Evolutionary conservation across 495 filamentous ascomycete species (phyloP), one percentile per base, ranked within the genome.

Genomic region (Aspergillus cavernicola): DNA sequence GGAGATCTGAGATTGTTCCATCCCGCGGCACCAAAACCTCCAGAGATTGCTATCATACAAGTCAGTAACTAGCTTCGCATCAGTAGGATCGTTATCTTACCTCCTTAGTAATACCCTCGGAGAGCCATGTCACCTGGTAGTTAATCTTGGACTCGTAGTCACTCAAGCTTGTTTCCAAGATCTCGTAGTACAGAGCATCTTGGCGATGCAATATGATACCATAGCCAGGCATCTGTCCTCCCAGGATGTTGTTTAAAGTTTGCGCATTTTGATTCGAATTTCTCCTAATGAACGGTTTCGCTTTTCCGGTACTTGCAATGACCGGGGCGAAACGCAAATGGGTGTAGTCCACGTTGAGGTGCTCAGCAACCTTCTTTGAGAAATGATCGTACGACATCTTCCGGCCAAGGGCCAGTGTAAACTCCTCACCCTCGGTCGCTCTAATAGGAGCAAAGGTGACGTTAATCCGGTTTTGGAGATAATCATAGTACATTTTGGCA

Each of bases 311-410:
- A 22, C 75, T 82, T 15, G 81, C 76, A 52, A 91, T 86, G 22
- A 96, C 84, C 0, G 89, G 92, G 48, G 84, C 88, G 68, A 97
- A 97, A 35, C 92, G 87, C 16, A 99, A 64, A 66, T 99, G 89
- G 6, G 90, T 95, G 0, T 87, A 80, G 31, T 89, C 84, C 3
- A 90, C 83, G n/a, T 77, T 72, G 8, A 97, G 66, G 46, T 85
- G 77, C 52, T 95, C 89, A 18, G 80, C 93, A 52, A 96, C 90
- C 69, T 89, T 92, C 60, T 89, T 85, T 15, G 90, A 79, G 49
- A 96, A 79, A 62, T 89, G 86, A 60, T 97, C 93, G 65, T 99
- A 99, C 6, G 78, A 84, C 75, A 95, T 89, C 70, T 90, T 95
- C 40, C 85, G 84, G 67, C 86, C 95, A 16, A 99, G 74, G 1